phyloP scores from a whole-genome alignment of 2,329 filamentous ascomycete genomes.

The Beauveria sp. region DNA sequence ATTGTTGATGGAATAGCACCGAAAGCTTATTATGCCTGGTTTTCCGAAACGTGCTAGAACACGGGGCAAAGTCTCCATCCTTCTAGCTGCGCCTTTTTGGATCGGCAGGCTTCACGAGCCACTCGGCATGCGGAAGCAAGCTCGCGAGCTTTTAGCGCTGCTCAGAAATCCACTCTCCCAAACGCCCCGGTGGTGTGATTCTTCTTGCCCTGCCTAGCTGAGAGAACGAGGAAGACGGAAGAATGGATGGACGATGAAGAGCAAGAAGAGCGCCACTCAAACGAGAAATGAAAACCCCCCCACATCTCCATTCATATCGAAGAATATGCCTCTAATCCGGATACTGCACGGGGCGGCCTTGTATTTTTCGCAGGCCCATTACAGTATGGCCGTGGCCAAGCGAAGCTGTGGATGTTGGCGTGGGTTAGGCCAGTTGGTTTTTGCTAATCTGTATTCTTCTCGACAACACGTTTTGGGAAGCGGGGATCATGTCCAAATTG shows the following conservation, averaged over 20 bases:
- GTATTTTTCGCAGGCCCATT: neutral
- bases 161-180: neutral
- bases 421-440: neutral
- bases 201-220: neutral
- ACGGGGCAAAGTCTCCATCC: neutral
- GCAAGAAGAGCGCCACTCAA: neutral
- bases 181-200: neutral
- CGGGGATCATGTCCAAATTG: neutral
- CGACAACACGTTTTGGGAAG: neutral
- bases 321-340: neutral
- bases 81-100: neutral
- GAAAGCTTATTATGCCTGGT: slow-evolving; percentile 2
- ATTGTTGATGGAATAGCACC: neutral
- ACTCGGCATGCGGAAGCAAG: neutral
- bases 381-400: neutral
- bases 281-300: neutral
- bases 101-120: neutral
- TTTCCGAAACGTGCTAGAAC: slow-evolving; percentile 5
- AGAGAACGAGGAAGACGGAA: neutral
- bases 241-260: neutral
- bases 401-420: neutral
- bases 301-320: neutral
- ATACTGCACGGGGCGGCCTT: neutral
- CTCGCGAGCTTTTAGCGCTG: neutral
- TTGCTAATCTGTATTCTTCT: neutral